A percentile compares a stretch with the other conserved stretches of the same genome.
These are phyloP conservation scores for Vaccinium vitisidaea DNA, from an alignment of 148 eudicot genomes.

Conservation along the genomic window DNA sequence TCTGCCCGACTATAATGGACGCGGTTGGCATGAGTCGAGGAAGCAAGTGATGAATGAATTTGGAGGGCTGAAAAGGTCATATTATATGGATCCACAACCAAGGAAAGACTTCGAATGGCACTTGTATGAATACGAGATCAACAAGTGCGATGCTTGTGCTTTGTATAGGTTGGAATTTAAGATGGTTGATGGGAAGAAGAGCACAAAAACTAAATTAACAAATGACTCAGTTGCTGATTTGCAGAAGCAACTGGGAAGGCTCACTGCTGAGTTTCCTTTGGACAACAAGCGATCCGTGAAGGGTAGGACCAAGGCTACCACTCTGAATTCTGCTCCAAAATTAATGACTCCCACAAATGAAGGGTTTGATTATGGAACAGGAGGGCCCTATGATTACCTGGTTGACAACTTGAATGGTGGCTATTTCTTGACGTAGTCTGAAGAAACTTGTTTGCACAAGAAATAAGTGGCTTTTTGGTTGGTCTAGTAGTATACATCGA, in stretches of 20 bases:
- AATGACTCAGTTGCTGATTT: conserved; percentile 84
- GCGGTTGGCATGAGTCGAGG: conserved; percentile 99
- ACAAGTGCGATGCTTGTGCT: conserved; percentile 74
- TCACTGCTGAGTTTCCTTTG: conserved; percentile 78
- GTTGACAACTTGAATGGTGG: conserved; percentile 52
- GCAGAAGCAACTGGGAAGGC: conserved; percentile 93
- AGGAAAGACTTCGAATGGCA: conserved; percentile 89
- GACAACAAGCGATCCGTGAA: conserved; percentile 60
- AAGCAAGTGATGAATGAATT: conserved; percentile 91
- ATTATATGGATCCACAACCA: conserved; percentile 99
- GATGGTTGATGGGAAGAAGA: conserved; percentile 77
- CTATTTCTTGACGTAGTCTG: conserved; percentile 48
- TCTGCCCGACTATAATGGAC: conserved; percentile 92
- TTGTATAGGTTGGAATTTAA: conserved; percentile 86
- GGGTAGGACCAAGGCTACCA: conserved; percentile 48
- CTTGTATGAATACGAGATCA: conserved; percentile 87
- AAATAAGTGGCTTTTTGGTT: conserved; percentile 17
- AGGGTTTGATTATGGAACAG: conserved; percentile 48
- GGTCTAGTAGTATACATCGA: conserved; percentile 9
- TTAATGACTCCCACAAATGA: conserved; percentile 32
- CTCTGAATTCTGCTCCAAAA: conserved; percentile 43
- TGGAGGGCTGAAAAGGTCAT: conserved; percentile 85
- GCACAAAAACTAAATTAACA: conserved; percentile 59
- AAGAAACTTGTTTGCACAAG: conserved; percentile 10
- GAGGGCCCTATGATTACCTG: conserved; percentile 57